These are phyloP conservation scores for Aspergillus coremiiformis DNA, from an alignment of 495 filamentous ascomycete genomes.

Conservation along the genomic window DNA sequence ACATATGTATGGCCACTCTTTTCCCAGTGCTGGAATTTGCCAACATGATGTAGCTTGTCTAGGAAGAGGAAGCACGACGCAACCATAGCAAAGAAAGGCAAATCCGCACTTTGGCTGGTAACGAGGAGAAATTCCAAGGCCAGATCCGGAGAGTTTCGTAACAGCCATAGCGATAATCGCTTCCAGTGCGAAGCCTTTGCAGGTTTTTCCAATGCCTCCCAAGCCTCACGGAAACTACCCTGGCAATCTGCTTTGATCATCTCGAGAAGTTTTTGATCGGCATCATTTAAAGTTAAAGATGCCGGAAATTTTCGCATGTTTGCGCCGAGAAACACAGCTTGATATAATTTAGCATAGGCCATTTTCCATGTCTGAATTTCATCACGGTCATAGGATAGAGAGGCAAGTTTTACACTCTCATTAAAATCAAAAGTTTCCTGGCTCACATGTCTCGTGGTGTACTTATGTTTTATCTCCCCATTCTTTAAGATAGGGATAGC, in stretches of 20 bases:
- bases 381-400: constrained; percentile 1
- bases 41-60: constrained; percentile 21
- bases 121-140: constrained; percentile 42
- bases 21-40: constrained; percentile 16
- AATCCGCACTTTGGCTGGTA: constrained; percentile 34
- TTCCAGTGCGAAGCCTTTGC: constrained; percentile 41
- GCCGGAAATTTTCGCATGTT: constrained; percentile 10
- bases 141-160: constrained; percentile 37
- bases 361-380: constrained; percentile 15
- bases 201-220: constrained; percentile 24
- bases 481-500: not conserved
- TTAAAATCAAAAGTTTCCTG: not conserved
- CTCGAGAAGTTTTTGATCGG: constrained; percentile 19
- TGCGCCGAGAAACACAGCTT: constrained; percentile 17
- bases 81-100: constrained; percentile 43
- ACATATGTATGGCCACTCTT: constrained; percentile 15
- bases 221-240: constrained; percentile 35
- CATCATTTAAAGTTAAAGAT: constrained; percentile 10
- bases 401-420: constrained; percentile 9
- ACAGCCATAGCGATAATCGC: constrained; percentile 43
- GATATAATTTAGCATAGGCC: constrained; percentile 21
- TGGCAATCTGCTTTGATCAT: constrained; percentile 18
- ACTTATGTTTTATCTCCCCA: not conserved
- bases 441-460: constrained; percentile 1
- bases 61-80: constrained; percentile 46